Base-by-base conservation (phyloP, 257 asterid genomes). In the Anisodus acutangulus region DNA sequence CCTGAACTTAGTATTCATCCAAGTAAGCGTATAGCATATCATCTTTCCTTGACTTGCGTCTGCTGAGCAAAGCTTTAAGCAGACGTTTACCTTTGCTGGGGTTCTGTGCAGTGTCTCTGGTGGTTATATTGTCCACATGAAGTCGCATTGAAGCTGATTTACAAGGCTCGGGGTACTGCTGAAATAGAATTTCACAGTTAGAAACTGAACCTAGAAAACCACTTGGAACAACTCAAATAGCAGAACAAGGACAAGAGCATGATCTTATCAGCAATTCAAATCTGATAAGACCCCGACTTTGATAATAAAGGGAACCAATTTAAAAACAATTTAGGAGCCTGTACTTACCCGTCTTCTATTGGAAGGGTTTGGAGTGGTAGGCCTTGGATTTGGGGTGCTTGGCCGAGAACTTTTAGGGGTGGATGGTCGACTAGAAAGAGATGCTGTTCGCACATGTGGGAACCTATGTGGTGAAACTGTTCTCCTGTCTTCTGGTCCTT, bases 21-120 rank as follows among this genome's bases (percentile, higher is more conserved):
- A 95, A 84, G 85, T 94, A 95, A 67, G 95, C 93, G 85, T 93
- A 95, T 55, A 94, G 84, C 74, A 62, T 89, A 19, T 95, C 98
- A 54, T 95, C 98, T 88, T 94, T 93, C 97, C 92, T 95, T 3
- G 97, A 93, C 88, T 92, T 95, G 85, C 95, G 92, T 63, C 98
- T 89, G 90, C 93, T 94, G 37, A 95, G 95, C 90, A 94, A 86
- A 45, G 97, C 88, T 85, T 94, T 94, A 79, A 95, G 97, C 57
- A 95, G 92, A 3, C 95, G 97, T 86, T 95, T 95, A 71, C 99
- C 91, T 85, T 91, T 94, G 94, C 97, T 92, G 1, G 94, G 90
- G 80, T 81, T 82, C 47, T 89, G 91, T 43, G 92, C 97, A 0
- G 81, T 49, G 12, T 92, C 95, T 87, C 87, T 93, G 10, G 90